phyloP scores from a whole-genome alignment of 306 rosid genomes.

The Vigna angularis region DNA sequence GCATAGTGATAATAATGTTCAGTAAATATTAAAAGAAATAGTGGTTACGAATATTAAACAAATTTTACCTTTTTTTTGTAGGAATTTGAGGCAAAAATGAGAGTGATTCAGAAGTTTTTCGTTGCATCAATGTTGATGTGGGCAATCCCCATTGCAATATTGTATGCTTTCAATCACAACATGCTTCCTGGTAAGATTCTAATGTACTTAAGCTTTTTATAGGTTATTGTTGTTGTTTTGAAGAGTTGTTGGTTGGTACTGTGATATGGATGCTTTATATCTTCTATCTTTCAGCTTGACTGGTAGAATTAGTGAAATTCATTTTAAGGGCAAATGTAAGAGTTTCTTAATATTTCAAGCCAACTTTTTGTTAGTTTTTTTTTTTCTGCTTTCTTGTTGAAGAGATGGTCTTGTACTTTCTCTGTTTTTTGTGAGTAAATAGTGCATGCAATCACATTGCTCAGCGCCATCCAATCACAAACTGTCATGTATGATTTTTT shows the following conservation, averaged over 20 bases:
- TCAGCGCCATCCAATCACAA: too few relatives aligned
- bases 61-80: slow-evolving; percentile 6
- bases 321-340: not conserved
- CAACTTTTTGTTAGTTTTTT: not conserved
- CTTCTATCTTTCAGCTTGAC: slow-evolving; percentile 29
- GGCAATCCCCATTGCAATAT: slow-evolving; percentile 73
- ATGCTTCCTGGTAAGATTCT: slow-evolving; percentile 74
- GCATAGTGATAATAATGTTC: too few relatives aligned
- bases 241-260: slow-evolving; percentile 1
- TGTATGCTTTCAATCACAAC: slow-evolving; percentile 76
- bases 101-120: slow-evolving; percentile 72
- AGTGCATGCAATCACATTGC: too few relatives aligned
- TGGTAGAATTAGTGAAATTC: not conserved
- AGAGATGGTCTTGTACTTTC: not conserved
- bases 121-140: slow-evolving; percentile 79
- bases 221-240: slow-evolving; percentile 7
- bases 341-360: not conserved
- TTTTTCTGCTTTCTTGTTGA: slow-evolving; percentile 2
- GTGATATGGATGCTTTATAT: slow-evolving; percentile 18
- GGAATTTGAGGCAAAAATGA: slow-evolving; percentile 59
- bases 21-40: too few relatives aligned
- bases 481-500: too few relatives aligned
- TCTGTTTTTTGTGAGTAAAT: too few relatives aligned
- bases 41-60: too few relatives aligned
- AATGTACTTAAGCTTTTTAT: not conserved